A percentile compares a stretch with the other conserved stretches of the same genome.
phyloP scores from a whole-genome alignment of 129 eudicot species.

The Saposhnikovia divaricata region DNA sequence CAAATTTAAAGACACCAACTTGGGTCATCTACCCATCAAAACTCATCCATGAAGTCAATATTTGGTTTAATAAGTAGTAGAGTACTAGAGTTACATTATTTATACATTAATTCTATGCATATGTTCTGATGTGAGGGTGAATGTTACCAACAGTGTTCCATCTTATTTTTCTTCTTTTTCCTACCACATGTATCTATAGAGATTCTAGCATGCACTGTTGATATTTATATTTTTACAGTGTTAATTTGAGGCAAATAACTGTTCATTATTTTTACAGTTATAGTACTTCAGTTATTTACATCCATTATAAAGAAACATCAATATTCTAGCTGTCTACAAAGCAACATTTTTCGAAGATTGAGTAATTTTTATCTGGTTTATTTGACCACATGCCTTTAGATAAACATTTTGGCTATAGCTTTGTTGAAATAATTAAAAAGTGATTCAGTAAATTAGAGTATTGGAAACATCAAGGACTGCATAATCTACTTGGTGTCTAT shows the following conservation, averaged over 20 bases:
- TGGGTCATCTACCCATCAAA: background rate
- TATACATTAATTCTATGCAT: background rate
- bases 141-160: background rate
- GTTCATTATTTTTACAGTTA: constrained; percentile 1
- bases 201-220: background rate
- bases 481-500: too few relatives aligned
- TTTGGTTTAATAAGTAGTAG: background rate
- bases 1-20: background rate
- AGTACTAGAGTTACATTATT: background rate
- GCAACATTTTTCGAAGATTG: too few relatives aligned
- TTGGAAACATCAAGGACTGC: too few relatives aligned
- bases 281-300: constrained; percentile 43
- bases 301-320: constrained; percentile 65
- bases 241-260: background rate
- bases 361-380: too few relatives aligned
- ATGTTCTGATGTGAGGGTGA: background rate
- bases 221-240: background rate
- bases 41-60: background rate
- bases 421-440: too few relatives aligned
- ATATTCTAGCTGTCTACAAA: constrained; percentile 61
- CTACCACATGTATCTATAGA: background rate
- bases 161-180: background rate
- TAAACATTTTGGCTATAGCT: too few relatives aligned
- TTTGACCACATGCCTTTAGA: too few relatives aligned
- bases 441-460: too few relatives aligned